Conservation (phyloP, 2,329 filamentous ascomycete species). For the Huntiella bhutanensis region DNA sequence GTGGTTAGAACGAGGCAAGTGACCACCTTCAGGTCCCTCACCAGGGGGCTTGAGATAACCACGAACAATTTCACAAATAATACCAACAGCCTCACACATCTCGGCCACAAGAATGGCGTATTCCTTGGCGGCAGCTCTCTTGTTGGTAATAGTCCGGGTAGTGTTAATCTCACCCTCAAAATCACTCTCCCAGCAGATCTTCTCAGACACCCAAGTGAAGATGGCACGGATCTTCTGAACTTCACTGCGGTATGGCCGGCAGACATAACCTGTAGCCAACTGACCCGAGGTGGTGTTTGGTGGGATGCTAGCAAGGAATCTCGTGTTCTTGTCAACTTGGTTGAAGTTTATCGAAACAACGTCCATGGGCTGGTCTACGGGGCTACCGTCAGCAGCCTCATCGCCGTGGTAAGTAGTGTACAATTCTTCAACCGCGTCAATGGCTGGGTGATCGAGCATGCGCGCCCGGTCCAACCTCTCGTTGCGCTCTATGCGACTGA, state of each 20-base stretch:
- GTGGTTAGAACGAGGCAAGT: constrained; percentile 76
- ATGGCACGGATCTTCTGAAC: constrained; percentile 85
- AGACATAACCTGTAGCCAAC: constrained; percentile 79
- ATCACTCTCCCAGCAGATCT: constrained; percentile 88
- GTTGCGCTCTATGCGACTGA: constrained; percentile 70
- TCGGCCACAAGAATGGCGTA: constrained; percentile 76
- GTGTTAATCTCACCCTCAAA: constrained; percentile 74
- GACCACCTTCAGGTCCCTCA: constrained; percentile 61
- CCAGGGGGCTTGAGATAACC: constrained; percentile 86
- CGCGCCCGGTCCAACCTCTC: constrained; percentile 80
- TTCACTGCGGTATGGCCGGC: constrained; percentile 82
- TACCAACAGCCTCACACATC: constrained; percentile 80
- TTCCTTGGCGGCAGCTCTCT: constrained; percentile 71
- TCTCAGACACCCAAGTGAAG: constrained; percentile 94
- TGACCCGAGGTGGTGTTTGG: constrained; percentile 64
- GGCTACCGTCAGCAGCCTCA: constrained; percentile 67
- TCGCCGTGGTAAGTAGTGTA: constrained; percentile 74
- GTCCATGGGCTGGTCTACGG: constrained; percentile 65
- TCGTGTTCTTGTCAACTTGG: constrained; percentile 87
- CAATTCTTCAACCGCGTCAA: constrained; percentile 79
- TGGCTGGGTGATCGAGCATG: constrained; percentile 78
- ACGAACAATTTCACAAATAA: constrained; percentile 70
- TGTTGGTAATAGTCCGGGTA: constrained; percentile 63
- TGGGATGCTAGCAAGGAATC: constrained; percentile 71
- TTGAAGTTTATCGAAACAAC: constrained; percentile 62